phyloP scores from a whole-genome alignment of 2,329 filamentous ascomycete species.

The Xylaria sp. region DNA sequence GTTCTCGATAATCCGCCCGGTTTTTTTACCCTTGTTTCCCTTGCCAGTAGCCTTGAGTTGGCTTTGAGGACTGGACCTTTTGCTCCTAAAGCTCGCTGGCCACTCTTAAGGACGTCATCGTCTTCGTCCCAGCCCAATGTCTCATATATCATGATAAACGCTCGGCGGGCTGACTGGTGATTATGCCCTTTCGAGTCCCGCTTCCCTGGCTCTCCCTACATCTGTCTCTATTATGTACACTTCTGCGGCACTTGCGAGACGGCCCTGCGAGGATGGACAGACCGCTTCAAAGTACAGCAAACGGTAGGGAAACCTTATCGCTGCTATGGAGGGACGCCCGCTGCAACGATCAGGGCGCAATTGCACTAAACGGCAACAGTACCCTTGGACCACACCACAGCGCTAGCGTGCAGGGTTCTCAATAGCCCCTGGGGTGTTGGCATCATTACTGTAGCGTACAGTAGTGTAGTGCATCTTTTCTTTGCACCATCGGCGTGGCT shows the following conservation, averaged over 20 bases:
- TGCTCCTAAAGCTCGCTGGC: slow-evolving; percentile 28
- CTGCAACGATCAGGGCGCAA: slow-evolving; percentile 21
- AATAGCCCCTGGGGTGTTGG: slow-evolving; percentile 17
- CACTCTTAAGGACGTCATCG: slow-evolving; percentile 40
- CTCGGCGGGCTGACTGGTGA: background rate
- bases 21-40: slow-evolving; percentile 1
- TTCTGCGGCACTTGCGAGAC: background rate
- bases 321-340: slow-evolving; percentile 4
- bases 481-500: slow-evolving; percentile 16
- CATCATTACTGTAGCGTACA: slow-evolving; percentile 10
- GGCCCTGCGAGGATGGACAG: too few species aligned
- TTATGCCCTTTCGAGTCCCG: background rate
- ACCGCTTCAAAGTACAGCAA: background rate
- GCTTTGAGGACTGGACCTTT: slow-evolving; percentile 24
- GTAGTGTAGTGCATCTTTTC: background rate
- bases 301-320: background rate
- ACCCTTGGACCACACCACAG: background rate
- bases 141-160: slow-evolving; percentile 11
- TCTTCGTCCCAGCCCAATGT: background rate
- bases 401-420: slow-evolving; percentile 11
- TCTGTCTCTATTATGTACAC: background rate
- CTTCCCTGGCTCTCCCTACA: background rate
- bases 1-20: slow-evolving; percentile 24
- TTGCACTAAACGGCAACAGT: background rate
- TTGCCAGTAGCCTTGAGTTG: slow-evolving; percentile 11